Percentiles rank a stretch among this genome's conserved stretches.
Evolutionary conservation across 257 asterid species (phyloP).

Genomic region (Linaria vulgaris): DNA sequence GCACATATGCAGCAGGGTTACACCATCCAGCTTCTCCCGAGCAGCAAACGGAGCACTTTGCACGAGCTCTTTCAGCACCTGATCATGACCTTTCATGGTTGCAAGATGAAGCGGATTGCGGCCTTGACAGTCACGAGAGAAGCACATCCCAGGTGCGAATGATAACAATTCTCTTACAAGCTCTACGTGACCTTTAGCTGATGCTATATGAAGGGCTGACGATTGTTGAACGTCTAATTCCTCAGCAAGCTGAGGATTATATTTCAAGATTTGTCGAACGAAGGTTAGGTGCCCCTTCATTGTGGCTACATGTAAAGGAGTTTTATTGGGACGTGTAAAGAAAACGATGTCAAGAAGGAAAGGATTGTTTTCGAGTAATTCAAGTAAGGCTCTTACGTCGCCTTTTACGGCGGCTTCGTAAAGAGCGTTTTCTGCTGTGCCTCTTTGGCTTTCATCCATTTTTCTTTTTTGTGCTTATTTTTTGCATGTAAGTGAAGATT

Average conservation of each 20-base stretch:
- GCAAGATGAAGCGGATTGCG: constrained; percentile 47
- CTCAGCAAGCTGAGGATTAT: constrained; percentile 21
- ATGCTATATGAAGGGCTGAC: constrained; percentile 41
- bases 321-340: constrained; percentile 24
- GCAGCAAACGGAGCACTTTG: constrained; percentile 23
- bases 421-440: constrained; percentile 20
- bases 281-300: constrained; percentile 33
- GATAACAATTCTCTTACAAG: constrained; percentile 24
- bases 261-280: constrained; percentile 22
- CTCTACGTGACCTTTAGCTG: constrained; percentile 30
- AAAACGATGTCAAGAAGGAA: constrained; percentile 33
- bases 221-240: constrained; percentile 28
- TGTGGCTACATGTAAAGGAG: constrained; percentile 37
- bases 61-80: constrained; percentile 27
- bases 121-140: constrained; percentile 30
- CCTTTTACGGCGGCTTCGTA: constrained; percentile 37
- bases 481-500: too few species aligned
- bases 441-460: too few species aligned
- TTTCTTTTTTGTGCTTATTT: too few species aligned
- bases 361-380: constrained; percentile 30
- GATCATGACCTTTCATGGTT: constrained; percentile 34
- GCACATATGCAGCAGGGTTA: constrained; percentile 36
- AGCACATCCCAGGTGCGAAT: constrained; percentile 23
- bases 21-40: constrained; percentile 13
- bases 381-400: not conserved